Conservation (phyloP, 1,284 basidiomycete genomes). For the Laetiporus sulphureus region DNA sequence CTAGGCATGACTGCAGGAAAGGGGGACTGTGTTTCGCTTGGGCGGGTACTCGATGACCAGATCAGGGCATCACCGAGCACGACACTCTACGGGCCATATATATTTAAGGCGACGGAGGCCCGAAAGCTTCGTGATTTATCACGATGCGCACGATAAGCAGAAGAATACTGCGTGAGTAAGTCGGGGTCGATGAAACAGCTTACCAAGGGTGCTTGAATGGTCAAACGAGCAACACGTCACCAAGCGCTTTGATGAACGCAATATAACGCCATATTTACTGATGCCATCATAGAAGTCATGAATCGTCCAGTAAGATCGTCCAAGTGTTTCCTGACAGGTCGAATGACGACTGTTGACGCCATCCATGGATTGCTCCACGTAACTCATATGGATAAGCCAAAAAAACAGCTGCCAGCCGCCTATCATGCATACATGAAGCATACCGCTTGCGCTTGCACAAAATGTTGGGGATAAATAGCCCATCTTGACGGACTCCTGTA, state of each 20-base stretch:
- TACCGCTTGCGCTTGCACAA: no score
- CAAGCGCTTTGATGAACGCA: neutral
- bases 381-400: no score
- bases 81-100: no score
- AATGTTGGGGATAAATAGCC: neutral
- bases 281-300: neutral
- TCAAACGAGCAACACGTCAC: neutral
- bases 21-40: neutral
- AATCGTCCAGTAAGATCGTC: neutral
- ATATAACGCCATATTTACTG: neutral
- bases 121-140: neutral
- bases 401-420: no score
- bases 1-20: constrained; percentile 5
- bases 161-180: neutral
- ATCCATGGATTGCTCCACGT: no score
- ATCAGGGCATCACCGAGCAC: no score
- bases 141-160: no score
- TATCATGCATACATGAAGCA: no score
- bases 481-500: neutral
- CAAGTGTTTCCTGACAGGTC: neutral
- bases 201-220: neutral
- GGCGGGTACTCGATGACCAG: neutral
- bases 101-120: neutral
- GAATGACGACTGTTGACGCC: neutral
- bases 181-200: neutral